Percentiles rank a stretch among this genome's conserved stretches.
Evolutionary conservation across 139 green algal genomes (phyloP).

Genomic region (Monoraphidium neglectum): DNA sequence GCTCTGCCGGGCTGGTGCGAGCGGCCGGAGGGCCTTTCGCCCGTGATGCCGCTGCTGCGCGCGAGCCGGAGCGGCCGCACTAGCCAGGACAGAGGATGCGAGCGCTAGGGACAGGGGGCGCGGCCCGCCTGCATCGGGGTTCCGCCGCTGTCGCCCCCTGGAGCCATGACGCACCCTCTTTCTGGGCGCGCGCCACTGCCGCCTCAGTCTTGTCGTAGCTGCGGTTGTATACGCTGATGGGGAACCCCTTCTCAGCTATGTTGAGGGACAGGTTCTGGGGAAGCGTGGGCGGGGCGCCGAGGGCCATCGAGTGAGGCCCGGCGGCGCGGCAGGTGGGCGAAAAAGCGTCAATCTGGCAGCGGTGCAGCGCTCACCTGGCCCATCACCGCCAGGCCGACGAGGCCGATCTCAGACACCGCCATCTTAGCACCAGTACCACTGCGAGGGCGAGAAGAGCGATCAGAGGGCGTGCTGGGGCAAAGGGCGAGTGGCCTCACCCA

Average conservation of each 20-base stretch:
- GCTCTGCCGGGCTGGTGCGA: no score
- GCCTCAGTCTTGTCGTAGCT: constrained; percentile 94
- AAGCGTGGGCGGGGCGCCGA: neutral
- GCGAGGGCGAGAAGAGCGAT: neutral
- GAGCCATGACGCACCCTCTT: constrained; percentile 72
- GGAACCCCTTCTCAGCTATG: constrained; percentile 97
- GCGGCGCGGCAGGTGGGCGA: neutral
- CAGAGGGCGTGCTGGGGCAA: no score
- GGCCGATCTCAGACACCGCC: constrained; percentile 78
- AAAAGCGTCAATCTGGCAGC: neutral
- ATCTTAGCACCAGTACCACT: constrained; percentile 19
- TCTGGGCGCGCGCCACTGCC: constrained; percentile 86
- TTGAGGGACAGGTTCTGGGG: constrained; percentile 98
- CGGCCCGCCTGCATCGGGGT: neutral
- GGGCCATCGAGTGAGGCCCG: neutral
- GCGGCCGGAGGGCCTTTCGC: no score
- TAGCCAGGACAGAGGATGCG: neutral
- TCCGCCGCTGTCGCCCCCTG: neutral
- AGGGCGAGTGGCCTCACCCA: no score
- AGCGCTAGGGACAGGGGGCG: neutral
- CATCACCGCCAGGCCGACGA: constrained; percentile 98
- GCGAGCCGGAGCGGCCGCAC: neutral
- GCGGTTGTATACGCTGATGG: constrained; percentile 97
- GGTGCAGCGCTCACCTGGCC: constrained; percentile 79
- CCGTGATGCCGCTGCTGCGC: neutral